A percentile compares a stretch with the other conserved stretches of the same genome.
Evolutionary conservation across 345 rosid genomes (phyloP).

Genomic region (Melastoma malabathricum): DNA sequence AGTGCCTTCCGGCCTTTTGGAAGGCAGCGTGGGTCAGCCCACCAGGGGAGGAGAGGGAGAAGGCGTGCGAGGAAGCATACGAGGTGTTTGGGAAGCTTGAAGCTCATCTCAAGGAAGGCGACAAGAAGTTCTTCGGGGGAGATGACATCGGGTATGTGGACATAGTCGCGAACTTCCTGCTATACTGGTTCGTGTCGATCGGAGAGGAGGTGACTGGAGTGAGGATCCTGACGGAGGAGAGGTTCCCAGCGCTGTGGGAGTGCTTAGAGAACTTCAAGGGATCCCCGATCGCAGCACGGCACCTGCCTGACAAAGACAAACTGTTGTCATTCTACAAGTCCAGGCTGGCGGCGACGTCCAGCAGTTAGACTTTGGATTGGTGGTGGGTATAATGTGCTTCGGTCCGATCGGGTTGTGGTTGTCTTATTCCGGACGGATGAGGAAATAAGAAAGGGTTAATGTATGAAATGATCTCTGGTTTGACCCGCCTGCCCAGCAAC

Average conservation of each 20-base stretch:
- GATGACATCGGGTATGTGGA: conserved; percentile 48
- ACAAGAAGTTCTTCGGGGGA: conserved; percentile 49
- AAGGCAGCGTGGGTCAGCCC: conserved; percentile 15
- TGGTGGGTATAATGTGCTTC: too few relatives aligned
- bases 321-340: conserved; percentile 13
- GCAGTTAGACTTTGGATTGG: too few relatives aligned
- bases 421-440: too few relatives aligned
- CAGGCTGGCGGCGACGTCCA: too few relatives aligned
- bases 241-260: conserved; percentile 22
- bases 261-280: conserved; percentile 26
- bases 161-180: conserved; percentile 29
- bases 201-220: conserved; percentile 25
- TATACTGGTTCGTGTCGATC: conserved; percentile 21
- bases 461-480: too few relatives aligned
- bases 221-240: conserved; percentile 28
- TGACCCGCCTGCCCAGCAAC: too few relatives aligned
- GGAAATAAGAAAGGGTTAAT: too few relatives aligned
- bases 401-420: too few relatives aligned
- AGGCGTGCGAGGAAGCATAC: conserved; percentile 21
- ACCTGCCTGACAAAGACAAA: conserved; percentile 29
- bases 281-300: conserved; percentile 18
- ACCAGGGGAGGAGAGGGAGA: conserved; percentile 16
- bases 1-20: conserved; percentile 24
- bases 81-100: conserved; percentile 28
- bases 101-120: conserved; percentile 26